A percentile compares a stretch with the other conserved stretches of the same genome.
phyloP scores from a whole-genome alignment of 1,284 basidiomycete genomes.

The Pholiota adiposa region DNA sequence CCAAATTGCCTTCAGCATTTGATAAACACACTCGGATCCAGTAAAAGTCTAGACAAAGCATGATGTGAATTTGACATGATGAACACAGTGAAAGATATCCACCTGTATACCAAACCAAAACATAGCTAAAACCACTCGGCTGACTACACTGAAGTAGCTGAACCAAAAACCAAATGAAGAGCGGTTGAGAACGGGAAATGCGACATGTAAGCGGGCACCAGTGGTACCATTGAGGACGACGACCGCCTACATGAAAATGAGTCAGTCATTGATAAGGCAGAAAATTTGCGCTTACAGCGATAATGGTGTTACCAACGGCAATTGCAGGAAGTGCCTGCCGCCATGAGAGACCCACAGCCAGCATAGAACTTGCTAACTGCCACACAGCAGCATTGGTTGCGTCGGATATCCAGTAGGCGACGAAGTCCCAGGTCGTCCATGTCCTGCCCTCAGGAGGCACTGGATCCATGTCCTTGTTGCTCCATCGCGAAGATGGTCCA shows the following conservation, averaged over 20 bases:
- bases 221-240: slow-evolving; percentile 73
- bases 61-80: neutral
- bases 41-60: slow-evolving; percentile 54
- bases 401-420: slow-evolving; percentile 71
- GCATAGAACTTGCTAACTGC: slow-evolving; percentile 62
- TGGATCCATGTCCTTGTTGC: slow-evolving; percentile 78
- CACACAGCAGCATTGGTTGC: slow-evolving; percentile 53
- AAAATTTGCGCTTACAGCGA: slow-evolving; percentile 41
- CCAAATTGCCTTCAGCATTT: slow-evolving; percentile 83
- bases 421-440: slow-evolving; percentile 66
- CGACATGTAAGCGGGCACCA: slow-evolving; percentile 64
- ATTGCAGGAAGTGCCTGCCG: slow-evolving; percentile 68
- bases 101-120: slow-evolving; percentile 76
- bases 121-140: slow-evolving; percentile 73
- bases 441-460: slow-evolving; percentile 60
- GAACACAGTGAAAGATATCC: neutral
- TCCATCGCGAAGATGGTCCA: slow-evolving; percentile 50
- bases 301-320: slow-evolving; percentile 62
- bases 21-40: slow-evolving; percentile 67
- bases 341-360: slow-evolving; percentile 71
- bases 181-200: slow-evolving; percentile 75
- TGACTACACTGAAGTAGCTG: slow-evolving; percentile 77
- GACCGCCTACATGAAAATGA: slow-evolving; percentile 35
- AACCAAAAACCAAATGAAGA: slow-evolving; percentile 84
- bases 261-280: neutral